Evolutionary conservation across 2,329 filamentous ascomycete species (phyloP), one percentile per base, ranked within the genome.

Genomic region (Cladosporium austrohemisphaericum): DNA sequence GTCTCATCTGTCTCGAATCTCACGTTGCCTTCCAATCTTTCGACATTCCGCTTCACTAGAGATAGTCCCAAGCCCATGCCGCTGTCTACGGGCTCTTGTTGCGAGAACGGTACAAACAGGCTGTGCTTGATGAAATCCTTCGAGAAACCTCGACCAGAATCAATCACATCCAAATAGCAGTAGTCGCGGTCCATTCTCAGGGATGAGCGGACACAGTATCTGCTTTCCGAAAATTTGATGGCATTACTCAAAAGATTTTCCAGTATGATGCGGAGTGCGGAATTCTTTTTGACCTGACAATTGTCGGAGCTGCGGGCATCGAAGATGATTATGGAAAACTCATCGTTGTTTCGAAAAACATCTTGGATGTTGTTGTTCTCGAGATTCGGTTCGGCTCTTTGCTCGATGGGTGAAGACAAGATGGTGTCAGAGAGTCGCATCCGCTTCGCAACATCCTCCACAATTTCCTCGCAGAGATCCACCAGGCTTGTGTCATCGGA

Each of bases 81-180:
- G 0, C 76, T 73, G 0, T 76, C 71, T 1, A 85, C 62, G 0
- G 70, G 65, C 31, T 84, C 74, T 57, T 86, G 83, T 52, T 86
- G 83, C 0, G 72, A 65, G 51, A 85, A 85, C 0, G 81, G 79
- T 0, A 74, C 78, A 57, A 80, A 86, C 0, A 85, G 64, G 11
- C 75, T 73, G 11, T 78, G 74, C 19, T 75, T 71, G 4, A 85
- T 64, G 53, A 80, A 86, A 10, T 83, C 78, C 6, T 76, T 69
- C 0, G 75, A 75, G 18, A 86, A 86, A 1, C 83, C 83, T 32
- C 73, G 74, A 0, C 83, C 83, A 0, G 82, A 81, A 54, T 86
- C 83, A 19, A 29, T 19, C 8, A 41, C 38, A 13, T 18, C 16
- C 14, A 41, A 20, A 11, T 41, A 26, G 29, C n/a, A 26, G 11